phyloP scores from a whole-genome alignment of 1,284 basidiomycete genomes.

The Thecaphora thlaspeos region DNA sequence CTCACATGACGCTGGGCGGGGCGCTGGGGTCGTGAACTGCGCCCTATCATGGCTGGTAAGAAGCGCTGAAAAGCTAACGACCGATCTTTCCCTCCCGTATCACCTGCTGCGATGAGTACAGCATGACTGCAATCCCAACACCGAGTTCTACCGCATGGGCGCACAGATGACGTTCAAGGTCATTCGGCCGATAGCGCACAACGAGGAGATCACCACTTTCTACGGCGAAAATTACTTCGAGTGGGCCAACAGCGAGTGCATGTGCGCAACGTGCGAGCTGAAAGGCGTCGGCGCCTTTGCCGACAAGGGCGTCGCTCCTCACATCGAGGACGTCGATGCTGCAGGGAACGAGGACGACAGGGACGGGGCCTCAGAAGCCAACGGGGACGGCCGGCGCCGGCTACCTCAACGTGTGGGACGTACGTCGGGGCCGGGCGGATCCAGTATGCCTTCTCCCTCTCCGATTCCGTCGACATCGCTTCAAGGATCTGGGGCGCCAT shows the following conservation, averaged over 20 bases:
- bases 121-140: conserved; percentile 89
- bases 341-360: not conserved
- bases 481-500: conserved; percentile 9
- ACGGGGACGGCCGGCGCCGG: conserved; percentile 12
- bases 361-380: conserved; percentile 1
- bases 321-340: conserved; percentile 5
- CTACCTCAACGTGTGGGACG: conserved; percentile 21
- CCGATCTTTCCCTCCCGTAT: not conserved
- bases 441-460: conserved; percentile 25
- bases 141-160: conserved; percentile 80
- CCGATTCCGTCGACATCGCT: conserved; percentile 17
- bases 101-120: conserved; percentile 55
- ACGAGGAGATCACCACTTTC: conserved; percentile 74
- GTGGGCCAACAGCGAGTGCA: conserved; percentile 76
- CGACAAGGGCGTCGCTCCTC: conserved; percentile 3
- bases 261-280: conserved; percentile 85
- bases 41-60: too few relatives aligned
- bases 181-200: conserved; percentile 72
- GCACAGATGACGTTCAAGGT: conserved; percentile 85
- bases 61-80: too few relatives aligned
- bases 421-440: conserved; percentile 10
- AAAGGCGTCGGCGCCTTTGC: conserved; percentile 66
- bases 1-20: too few relatives aligned
- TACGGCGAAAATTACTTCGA: conserved; percentile 69
- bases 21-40: too few relatives aligned